phyloP scores from a whole-genome alignment of 176 grass and related monocot genomes.

The Aegilops longissima region DNA sequence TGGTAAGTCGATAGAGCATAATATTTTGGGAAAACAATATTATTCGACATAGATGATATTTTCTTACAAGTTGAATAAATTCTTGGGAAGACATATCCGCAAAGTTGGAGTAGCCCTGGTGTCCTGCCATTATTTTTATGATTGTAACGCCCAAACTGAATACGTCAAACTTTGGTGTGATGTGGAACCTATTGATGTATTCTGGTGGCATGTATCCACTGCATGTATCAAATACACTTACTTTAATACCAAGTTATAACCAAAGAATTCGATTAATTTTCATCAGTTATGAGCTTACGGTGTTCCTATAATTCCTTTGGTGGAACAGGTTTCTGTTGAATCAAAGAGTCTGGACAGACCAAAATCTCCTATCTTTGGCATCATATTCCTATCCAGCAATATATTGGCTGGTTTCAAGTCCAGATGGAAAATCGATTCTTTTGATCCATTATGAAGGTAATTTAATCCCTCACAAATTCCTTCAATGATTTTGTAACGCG shows the following conservation, averaged over 20 bases:
- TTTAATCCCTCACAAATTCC: neutral
- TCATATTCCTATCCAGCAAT: neutral
- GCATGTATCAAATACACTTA: neutral
- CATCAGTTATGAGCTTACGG: neutral
- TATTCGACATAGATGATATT: neutral
- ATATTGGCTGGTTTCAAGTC: neutral
- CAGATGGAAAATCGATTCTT: neutral
- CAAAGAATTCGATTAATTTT: neutral
- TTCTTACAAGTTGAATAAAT: neutral
- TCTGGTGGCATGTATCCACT: neutral
- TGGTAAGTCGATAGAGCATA: no score
- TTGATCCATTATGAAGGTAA: neutral
- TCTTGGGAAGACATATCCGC: neutral
- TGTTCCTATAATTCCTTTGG: neutral
- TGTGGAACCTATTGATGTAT: neutral
- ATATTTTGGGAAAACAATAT: no score
- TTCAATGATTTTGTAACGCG: neutral
- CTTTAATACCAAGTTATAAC: neutral
- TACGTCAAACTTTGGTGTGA: neutral
- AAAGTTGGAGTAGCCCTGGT: neutral
- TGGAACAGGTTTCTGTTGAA: neutral
- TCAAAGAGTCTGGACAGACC: neutral
- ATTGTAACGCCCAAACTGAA: neutral
- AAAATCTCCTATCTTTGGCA: neutral
- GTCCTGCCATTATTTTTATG: neutral